Evolutionary conservation across 352 stramenopile species (phyloP).

Genomic region (Albugo candida): DNA sequence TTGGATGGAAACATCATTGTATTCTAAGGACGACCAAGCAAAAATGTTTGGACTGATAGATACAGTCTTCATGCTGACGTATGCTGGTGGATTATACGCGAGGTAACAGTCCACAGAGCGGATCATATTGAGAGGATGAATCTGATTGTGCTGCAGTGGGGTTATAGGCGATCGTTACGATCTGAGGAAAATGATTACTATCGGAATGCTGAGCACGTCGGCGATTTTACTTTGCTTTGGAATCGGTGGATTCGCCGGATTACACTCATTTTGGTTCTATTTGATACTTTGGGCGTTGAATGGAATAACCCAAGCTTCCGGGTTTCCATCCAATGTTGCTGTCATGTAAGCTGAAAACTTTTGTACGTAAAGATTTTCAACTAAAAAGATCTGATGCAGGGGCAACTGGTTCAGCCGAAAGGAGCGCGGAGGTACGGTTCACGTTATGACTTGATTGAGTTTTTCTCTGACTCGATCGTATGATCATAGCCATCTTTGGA

Average conservation of each 20-base stretch:
- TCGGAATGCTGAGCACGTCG: slow-evolving; percentile 48
- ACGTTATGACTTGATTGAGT: neutral
- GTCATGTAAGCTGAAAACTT: slow-evolving; percentile 56
- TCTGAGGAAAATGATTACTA: slow-evolving; percentile 40
- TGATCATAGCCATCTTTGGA: slow-evolving; percentile 69
- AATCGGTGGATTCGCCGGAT: slow-evolving; percentile 26
- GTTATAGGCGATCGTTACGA: slow-evolving; percentile 51
- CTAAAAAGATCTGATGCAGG: slow-evolving; percentile 32
- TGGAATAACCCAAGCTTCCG: slow-evolving; percentile 62
- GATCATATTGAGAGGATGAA: neutral
- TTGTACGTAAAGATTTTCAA: slow-evolving; percentile 51
- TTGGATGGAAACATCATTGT: slow-evolving; percentile 51
- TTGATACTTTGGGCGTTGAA: slow-evolving; percentile 52
- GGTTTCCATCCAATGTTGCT: slow-evolving; percentile 51
- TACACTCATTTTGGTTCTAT: slow-evolving; percentile 55
- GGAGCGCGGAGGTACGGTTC: slow-evolving; percentile 36
- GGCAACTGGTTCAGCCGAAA: slow-evolving; percentile 83
- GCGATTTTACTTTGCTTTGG: slow-evolving; percentile 38
- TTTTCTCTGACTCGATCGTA: neutral
- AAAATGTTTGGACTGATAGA: slow-evolving; percentile 68
- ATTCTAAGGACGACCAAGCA: slow-evolving; percentile 33
- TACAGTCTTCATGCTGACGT: slow-evolving; percentile 67
- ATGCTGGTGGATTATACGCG: slow-evolving; percentile 47
- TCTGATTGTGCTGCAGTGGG: slow-evolving; percentile 15
- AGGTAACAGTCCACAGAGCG: slow-evolving; percentile 13